Base-by-base conservation (phyloP, 768 basidiomycete species). In the Suillus sp. region DNA sequence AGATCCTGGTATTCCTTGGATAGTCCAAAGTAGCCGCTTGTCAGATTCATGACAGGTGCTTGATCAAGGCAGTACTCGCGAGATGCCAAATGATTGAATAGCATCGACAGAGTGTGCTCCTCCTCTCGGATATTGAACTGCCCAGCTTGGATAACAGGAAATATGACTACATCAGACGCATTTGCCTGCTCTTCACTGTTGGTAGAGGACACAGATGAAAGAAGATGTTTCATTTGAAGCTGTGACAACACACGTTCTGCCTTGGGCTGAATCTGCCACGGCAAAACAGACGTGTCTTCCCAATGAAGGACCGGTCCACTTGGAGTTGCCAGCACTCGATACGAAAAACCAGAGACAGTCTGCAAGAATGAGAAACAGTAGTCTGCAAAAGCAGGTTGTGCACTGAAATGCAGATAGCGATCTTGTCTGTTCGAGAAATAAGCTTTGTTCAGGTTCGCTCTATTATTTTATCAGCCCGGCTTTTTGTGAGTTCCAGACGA, bases 371-470 rank as follows among this genome's bases (percentile, higher is more conserved):
- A 85, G 65, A 86, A 83, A 67, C 96, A 95, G 72, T 99, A 99
- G 59, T 91, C 84, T 1, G 95, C 86, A 4, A 99, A 77, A 1
- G 71, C 70, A 1, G 83, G 78, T 64, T 94, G 87, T 3, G 73
- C 75, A 0, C 72, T 72, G 72, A 99, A 89, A 62, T 87, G 86
- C 11, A 99, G 75, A 73, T 99, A 99, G 27, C 97, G 91, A 74
- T 99, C 97, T 77, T 97, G 95, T 20, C 97, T 87, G 68, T 98
- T 85, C 1, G 93, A 90, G 70, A 99, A 99, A 75, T 99, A 99
- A 16, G 95, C 92, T 66, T 84, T 81, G 71, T 91, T 95, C 45
- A 99, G 81, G 74, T 99, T 99, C 10, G 97, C 97, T 1, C 96
- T 99, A 69, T 3, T 47, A 14, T 6, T n/a, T 61, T 14, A 20